These are phyloP conservation scores for Citrus hindsii DNA, from an alignment of 345 rosid genomes.

Conservation along the genomic window DNA sequence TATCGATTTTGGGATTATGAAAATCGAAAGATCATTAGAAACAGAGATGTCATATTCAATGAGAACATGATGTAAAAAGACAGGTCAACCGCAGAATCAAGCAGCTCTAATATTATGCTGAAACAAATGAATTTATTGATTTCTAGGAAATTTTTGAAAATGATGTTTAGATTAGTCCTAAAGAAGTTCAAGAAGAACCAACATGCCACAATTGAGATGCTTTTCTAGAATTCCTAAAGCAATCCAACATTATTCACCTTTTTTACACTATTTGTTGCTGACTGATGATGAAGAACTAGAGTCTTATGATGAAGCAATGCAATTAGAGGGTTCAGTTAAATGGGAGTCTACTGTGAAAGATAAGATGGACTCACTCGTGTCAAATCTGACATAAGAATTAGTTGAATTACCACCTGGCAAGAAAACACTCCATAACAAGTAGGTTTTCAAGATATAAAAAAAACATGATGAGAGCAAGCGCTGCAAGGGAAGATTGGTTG, in stretches of 20 bases:
- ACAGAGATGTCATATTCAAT: background rate
- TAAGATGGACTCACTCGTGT: background rate
- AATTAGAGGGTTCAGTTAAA: background rate
- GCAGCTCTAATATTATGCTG: background rate
- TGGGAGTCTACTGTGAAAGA: background rate
- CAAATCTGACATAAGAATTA: background rate
- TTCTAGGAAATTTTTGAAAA: background rate
- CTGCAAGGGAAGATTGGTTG: too few species aligned
- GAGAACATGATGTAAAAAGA: background rate
- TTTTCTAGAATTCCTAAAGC: background rate
- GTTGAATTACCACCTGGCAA: background rate
- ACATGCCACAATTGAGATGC: background rate
- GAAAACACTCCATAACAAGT: background rate
- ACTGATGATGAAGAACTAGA: background rate
- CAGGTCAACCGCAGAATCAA: background rate
- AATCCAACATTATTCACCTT: background rate
- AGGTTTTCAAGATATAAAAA: background rate
- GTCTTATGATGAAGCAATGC: background rate
- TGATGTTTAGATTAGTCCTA: background rate
- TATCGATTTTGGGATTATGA: background rate
- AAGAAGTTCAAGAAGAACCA: too few species aligned
- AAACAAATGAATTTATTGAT: background rate
- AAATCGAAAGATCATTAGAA: background rate
- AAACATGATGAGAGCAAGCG: too few species aligned
- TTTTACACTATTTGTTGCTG: background rate